Conservation (phyloP, 139 green algal species). For the Bryopsis sp. region DNA sequence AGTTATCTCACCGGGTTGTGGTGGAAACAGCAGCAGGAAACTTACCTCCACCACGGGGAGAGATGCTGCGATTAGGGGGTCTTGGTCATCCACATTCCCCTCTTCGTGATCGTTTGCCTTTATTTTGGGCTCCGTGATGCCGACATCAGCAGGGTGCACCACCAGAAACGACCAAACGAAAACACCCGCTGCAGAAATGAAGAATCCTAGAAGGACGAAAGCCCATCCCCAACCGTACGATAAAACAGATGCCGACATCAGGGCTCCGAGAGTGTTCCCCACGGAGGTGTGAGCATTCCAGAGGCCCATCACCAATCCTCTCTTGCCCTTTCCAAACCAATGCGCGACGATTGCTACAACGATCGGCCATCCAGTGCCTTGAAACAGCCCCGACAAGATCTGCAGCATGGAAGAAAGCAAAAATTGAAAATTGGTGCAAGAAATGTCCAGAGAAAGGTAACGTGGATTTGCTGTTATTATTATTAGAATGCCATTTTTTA, state of each 20-base stretch:
- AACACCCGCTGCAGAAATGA: slow-evolving; percentile 29
- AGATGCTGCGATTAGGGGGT: no score
- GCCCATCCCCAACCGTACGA: slow-evolving; percentile 81
- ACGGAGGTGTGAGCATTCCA: slow-evolving; percentile 94
- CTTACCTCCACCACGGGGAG: no score
- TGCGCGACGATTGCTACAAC: slow-evolving; percentile 90
- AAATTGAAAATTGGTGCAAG: background rate
- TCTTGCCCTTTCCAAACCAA: slow-evolving; percentile 89
- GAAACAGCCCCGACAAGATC: slow-evolving; percentile 66
- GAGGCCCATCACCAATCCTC: slow-evolving; percentile 88
- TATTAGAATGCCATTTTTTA: background rate
- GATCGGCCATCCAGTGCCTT: slow-evolving; percentile 86
- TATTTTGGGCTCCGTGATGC: slow-evolving; percentile 28
- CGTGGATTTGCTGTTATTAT: background rate
- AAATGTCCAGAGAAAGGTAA: slow-evolving; percentile 3
- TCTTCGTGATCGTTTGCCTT: no score
- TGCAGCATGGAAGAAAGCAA: slow-evolving; percentile 11
- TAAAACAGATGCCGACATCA: slow-evolving; percentile 63
- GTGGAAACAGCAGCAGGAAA: no score
- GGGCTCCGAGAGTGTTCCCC: slow-evolving; percentile 86
- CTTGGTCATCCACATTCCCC: no score
- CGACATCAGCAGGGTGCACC: slow-evolving; percentile 70
- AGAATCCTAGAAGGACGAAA: slow-evolving; percentile 69
- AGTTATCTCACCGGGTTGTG: no score
- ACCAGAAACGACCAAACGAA: slow-evolving; percentile 70